Evolutionary conservation across 2,329 filamentous ascomycete genomes (phyloP).

Genomic region (Podosphaera xanthii): DNA sequence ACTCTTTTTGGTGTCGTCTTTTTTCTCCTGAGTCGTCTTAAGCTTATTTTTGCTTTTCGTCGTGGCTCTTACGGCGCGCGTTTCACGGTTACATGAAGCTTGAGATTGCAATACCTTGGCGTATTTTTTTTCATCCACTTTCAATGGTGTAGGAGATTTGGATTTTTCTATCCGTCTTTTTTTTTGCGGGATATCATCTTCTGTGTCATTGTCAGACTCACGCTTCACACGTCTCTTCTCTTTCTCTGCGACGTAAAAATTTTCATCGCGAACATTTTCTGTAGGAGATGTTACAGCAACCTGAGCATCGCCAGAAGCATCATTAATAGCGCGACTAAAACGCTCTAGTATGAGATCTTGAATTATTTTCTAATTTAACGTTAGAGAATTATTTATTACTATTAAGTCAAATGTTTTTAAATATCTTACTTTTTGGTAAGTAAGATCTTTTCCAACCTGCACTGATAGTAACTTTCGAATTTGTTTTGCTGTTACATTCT

Average conservation of each 20-base stretch:
- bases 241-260: not conserved
- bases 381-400: not conserved
- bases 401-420: not conserved
- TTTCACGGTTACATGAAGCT: slow-evolving; percentile 63
- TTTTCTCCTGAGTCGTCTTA: slow-evolving; percentile 1
- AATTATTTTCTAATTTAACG: slow-evolving; percentile 21
- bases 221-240: not conserved
- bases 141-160: slow-evolving; percentile 16
- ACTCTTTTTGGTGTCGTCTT: slow-evolving; percentile 47
- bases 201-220: slow-evolving; percentile 8
- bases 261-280: not conserved
- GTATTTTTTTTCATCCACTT: slow-evolving; percentile 66
- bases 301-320: not conserved
- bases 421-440: slow-evolving; percentile 17
- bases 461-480: slow-evolving; percentile 17
- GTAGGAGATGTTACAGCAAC: not conserved
- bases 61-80: slow-evolving; percentile 53
- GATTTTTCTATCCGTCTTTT: slow-evolving; percentile 37
- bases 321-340: slow-evolving; percentile 23
- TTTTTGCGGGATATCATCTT: slow-evolving; percentile 18
- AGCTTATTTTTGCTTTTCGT: slow-evolving; percentile 19
- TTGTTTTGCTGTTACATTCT: slow-evolving; percentile 18
- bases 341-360: slow-evolving; percentile 30
- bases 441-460: slow-evolving; percentile 16
- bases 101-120: slow-evolving; percentile 81